Conservation (phyloP, 352 stramenopile genomes). For the Thraustochytrium sp. region DNA sequence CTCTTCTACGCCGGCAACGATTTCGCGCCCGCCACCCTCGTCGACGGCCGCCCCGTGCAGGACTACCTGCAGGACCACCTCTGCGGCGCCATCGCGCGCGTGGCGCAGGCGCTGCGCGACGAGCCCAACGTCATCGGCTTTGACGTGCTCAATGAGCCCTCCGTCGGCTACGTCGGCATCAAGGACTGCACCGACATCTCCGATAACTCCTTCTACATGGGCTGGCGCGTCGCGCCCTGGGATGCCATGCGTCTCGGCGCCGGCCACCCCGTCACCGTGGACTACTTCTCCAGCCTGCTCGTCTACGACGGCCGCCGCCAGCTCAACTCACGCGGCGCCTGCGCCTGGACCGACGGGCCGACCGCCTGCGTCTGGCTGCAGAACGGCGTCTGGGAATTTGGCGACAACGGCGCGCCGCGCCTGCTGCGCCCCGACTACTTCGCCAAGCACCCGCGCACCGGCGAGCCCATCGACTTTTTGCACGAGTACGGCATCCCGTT, state of each 20-base stretch:
- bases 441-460: constrained; percentile 46
- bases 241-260: constrained; percentile 40
- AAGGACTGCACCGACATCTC: constrained; percentile 55
- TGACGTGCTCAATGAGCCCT: constrained; percentile 83
- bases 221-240: constrained; percentile 40
- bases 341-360: constrained; percentile 64
- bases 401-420: constrained; percentile 50
- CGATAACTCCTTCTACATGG: constrained; percentile 43
- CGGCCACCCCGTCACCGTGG: constrained; percentile 7
- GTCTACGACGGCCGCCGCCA: constrained; percentile 37
- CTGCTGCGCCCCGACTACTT: constrained; percentile 67
- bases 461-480: constrained; percentile 26
- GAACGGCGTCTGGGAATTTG: constrained; percentile 70
- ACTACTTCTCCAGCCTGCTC: constrained; percentile 48
- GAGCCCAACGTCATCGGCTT: constrained; percentile 77
- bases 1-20: constrained; percentile 73
- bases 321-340: constrained; percentile 36
- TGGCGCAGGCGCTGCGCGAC: constrained; percentile 61
- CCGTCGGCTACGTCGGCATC: constrained; percentile 66
- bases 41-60: constrained; percentile 70
- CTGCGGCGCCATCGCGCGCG: constrained; percentile 62
- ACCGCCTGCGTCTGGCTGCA: constrained; percentile 66
- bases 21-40: constrained; percentile 62
- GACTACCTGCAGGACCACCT: constrained; percentile 78
- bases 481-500: constrained; percentile 46